Base-by-base conservation (phyloP, 805 yeast species). In the Tetrapisispora taiwanensis region DNA sequence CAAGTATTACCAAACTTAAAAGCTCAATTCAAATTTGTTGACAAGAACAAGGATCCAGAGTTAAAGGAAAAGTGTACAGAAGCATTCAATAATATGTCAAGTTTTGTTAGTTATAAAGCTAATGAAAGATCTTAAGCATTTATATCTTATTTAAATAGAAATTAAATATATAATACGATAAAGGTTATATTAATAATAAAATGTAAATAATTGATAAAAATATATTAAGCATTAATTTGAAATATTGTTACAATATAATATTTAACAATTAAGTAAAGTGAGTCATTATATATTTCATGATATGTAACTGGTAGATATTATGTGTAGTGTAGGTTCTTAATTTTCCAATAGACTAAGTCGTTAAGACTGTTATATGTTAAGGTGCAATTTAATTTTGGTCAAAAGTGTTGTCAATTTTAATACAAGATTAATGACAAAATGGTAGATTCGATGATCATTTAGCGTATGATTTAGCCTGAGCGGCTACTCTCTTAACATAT, bases 51-150 rank as follows among this genome's bases (percentile, higher is more conserved):
- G 48, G 62, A 75, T 47, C 65, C 72, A 1, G 75, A 66, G 36
- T 68, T 84, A 52, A 81, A 85, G 59, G 67, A 62, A 17, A 72
- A 71, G 49, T 84, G 81, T 30, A 84, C 79, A 42, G 92, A 84
- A 46, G 78, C 82, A 1, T 68, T 76, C 52, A 60, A 63, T 37
- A 88, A 85, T 51, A 65, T 90, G 51, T 78, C 73, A 13, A 70
- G 95, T 47, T 90, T 92, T 60, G 76, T 90, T 44, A 75, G 74
- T 45, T 90, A 90, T 66, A 90, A 92, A 54, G 61, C 60, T 41
- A 60, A 62, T 26, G 84, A 79, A 55, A 52, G 55, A 47, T 37
- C 46, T 18, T 47, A n/a, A 31, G 14, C 30, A 20, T 34, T 20
- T n/a, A 34, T 22, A 34, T 12, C 20, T 20, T 22, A 19, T 19